Percentiles rank a stretch among this genome's conserved stretches.
phyloP scores from a whole-genome alignment of 805 yeast genomes.

The Alloascoidea hylecoeti region DNA sequence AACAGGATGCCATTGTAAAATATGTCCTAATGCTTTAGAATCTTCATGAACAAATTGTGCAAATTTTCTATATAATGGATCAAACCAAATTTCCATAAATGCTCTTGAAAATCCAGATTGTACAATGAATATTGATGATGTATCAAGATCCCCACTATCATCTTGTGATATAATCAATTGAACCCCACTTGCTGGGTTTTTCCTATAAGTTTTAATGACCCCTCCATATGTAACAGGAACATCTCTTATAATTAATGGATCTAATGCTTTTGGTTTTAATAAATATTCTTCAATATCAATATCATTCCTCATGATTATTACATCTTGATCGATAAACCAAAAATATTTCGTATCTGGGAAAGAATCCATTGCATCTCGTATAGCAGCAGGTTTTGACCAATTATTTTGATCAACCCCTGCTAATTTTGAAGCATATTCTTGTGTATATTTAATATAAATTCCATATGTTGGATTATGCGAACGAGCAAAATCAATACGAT shows the following conservation, averaged over 20 bases:
- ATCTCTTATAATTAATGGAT: conserved; percentile 41
- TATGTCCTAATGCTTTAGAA: conserved; percentile 45
- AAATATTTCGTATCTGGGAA: conserved; percentile 69
- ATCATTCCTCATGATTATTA: conserved; percentile 46
- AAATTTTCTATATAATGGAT: conserved; percentile 45
- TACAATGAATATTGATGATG: conserved; percentile 43
- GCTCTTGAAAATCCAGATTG: conserved; percentile 46
- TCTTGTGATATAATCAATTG: conserved; percentile 56
- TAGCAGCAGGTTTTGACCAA: conserved; percentile 36
- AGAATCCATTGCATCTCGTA: conserved; percentile 70
- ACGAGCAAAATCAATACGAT: conserved; percentile 1
- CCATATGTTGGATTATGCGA: not conserved
- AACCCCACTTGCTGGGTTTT: conserved; percentile 37
- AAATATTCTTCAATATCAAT: conserved; percentile 40
- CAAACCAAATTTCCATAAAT: conserved; percentile 50
- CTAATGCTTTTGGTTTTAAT: conserved; percentile 37
- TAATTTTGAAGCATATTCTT: conserved; percentile 4
- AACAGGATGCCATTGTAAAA: conserved; percentile 77
- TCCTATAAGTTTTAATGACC: conserved; percentile 50
- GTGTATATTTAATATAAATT: not conserved
- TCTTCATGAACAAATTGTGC: conserved; percentile 30
- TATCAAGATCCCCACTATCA: conserved; percentile 30
- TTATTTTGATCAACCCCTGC: conserved; percentile 17
- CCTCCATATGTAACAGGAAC: conserved; percentile 57
- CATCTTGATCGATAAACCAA: conserved; percentile 60